Evolutionary conservation across 2,329 filamentous ascomycete species (phyloP), one percentile per base, ranked within the genome.

Genomic region (Periconia macrospinosa): DNA sequence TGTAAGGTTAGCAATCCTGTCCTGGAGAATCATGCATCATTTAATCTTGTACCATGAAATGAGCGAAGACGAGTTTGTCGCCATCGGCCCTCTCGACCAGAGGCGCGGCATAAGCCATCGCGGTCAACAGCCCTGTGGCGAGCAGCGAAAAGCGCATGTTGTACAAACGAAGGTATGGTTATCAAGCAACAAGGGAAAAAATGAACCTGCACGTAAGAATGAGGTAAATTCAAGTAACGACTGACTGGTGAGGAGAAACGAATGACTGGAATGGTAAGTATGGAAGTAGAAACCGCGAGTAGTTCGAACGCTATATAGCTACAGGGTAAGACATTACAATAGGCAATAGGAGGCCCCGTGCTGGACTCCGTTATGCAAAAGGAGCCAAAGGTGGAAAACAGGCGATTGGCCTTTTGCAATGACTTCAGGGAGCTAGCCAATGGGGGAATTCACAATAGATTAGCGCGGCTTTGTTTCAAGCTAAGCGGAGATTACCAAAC

Each of bases 1-100:
- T 41, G 18, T 17, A 30, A n/a, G 41, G 35, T 58, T 54, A 57
- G 52, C 46, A 19, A 27, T 27, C 23, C 23, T 37, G 5, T 37
- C 15, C 33, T 13, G 11, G 33, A 5, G 11, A 6, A 13, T 37
- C 33, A 10, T 37, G 33, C 33, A 37, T 10, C 11, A 10, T n/a
- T 13, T 13, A n/a, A 37, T 13, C 3, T 19, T 55, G 17, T 55
- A 63, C 65, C 62, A 68, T 69, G 51, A 66, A 67, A 53, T 69
- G 66, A 7, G 61, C 61, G 49, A 66, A 67, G 17, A 69, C 66
- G 41, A 63, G 54, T 41, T 57, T 50, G 7, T 43, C 47, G 6
- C 35, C 48, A 56, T 57, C 52, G 20, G 57, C 57, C 42, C 54
- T 54, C 51, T 57, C 49, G 18, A 49, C 30, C 19, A 55, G 30